These are phyloP conservation scores for Thielaviopsis musarum DNA, from an alignment of 2,329 filamentous ascomycete genomes.

Conservation along the genomic window DNA sequence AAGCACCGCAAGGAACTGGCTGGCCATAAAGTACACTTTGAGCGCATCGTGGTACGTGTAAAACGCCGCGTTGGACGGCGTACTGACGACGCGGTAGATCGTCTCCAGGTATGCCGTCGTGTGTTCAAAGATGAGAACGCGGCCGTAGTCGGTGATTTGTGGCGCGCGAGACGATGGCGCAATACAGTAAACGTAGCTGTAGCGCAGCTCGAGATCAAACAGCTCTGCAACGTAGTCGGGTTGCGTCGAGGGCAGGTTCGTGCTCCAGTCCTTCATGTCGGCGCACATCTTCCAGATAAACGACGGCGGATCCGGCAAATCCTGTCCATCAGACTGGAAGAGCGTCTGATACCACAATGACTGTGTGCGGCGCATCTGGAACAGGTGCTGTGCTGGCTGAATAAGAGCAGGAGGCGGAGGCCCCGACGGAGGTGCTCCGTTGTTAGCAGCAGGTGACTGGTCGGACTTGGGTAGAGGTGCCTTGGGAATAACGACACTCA, in stretches of 20 bases:
- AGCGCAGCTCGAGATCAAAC: constrained; percentile 77
- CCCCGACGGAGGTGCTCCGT: constrained; percentile 25
- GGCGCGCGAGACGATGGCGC: constrained; percentile 64
- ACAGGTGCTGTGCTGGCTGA: constrained; percentile 58
- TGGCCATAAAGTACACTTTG: constrained; percentile 60
- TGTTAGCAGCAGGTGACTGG: constrained; percentile 16
- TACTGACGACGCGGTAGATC: constrained; percentile 50
- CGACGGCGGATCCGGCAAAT: constrained; percentile 49
- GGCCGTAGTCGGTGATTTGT: constrained; percentile 56
- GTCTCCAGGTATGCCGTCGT: constrained; percentile 65
- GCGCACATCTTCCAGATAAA: constrained; percentile 64
- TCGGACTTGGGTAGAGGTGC: constrained; percentile 21
- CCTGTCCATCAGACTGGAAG: constrained; percentile 58
- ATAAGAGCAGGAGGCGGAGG: constrained; percentile 27
- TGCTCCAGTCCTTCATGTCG: constrained; percentile 66
- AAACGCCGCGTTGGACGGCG: constrained; percentile 43
- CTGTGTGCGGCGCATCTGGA: constrained; percentile 69
- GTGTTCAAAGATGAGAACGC: constrained; percentile 71
- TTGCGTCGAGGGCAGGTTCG: constrained; percentile 51
- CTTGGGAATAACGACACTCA: constrained; percentile 60
- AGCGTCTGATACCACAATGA: constrained; percentile 82
- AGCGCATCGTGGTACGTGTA: constrained; percentile 80
- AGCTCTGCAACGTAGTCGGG: constrained; percentile 51
- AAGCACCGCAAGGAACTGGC: constrained; percentile 45
- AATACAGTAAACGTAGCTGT: constrained; percentile 80